Conservation (phyloP, 495 filamentous ascomycete genomes). For the Talaromyces proteolyticus region DNA sequence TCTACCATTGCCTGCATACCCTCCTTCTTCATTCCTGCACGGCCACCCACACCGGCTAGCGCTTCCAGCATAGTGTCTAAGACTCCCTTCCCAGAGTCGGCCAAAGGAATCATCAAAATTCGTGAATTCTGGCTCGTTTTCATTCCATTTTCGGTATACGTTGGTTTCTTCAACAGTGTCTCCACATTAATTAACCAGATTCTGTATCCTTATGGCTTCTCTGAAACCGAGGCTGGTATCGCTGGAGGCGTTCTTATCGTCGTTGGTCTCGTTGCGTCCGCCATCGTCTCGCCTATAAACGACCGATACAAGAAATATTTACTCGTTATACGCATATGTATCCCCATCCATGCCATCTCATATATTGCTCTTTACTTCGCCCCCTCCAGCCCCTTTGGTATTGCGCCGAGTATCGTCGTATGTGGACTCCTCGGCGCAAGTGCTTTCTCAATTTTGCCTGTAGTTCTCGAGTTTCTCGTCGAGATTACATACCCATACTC, state of each 20-base stretch:
- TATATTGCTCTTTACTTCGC: constrained; percentile 82
- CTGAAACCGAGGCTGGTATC: constrained; percentile 78
- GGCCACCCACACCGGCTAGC: constrained; percentile 69
- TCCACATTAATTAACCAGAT: constrained; percentile 90
- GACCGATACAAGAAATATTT: constrained; percentile 81
- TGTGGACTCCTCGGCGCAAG: constrained; percentile 66
- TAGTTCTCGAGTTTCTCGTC: constrained; percentile 80
- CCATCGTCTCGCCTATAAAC: constrained; percentile 71
- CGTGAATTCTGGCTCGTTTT: constrained; percentile 73
- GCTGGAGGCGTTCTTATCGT: constrained; percentile 87
- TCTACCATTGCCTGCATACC: constrained; percentile 68
- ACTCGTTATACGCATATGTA: constrained; percentile 62
- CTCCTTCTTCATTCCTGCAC: constrained; percentile 77
- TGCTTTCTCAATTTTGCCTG: constrained; percentile 73
- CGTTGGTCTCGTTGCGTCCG: constrained; percentile 72
- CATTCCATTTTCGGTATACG: constrained; percentile 74
- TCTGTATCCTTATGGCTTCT: constrained; percentile 74
- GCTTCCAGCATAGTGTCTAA: constrained; percentile 41
- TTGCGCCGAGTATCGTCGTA: constrained; percentile 63
- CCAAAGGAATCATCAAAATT: constrained; percentile 41
- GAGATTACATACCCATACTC: constrained; percentile 82
- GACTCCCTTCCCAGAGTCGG: constrained; percentile 43
- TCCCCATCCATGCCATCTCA: constrained; percentile 65
- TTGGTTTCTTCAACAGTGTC: constrained; percentile 88
- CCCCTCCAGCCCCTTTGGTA: constrained; percentile 61